phyloP scores from a whole-genome alignment of 2,329 filamentous ascomycete genomes.

The Cephalotrichum gorgonifer region DNA sequence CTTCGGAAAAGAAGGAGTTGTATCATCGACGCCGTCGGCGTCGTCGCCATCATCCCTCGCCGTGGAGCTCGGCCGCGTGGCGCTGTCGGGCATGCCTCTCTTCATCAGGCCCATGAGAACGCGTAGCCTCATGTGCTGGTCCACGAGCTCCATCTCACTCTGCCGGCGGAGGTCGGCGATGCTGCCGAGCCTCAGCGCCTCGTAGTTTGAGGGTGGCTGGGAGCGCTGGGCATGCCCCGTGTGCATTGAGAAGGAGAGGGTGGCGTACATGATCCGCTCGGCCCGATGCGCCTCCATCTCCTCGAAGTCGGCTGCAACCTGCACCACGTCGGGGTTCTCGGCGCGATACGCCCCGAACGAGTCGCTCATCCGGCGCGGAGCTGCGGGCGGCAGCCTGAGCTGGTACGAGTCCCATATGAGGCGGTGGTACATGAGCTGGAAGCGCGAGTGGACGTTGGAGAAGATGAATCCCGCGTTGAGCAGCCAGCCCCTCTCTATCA shows the following conservation, averaged over 20 bases:
- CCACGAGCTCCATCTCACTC: not conserved
- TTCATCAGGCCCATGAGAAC: slow-evolving; percentile 1
- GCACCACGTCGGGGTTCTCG: not conserved
- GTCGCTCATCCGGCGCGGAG: not conserved
- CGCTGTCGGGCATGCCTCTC: not conserved
- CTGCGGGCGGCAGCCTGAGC: slow-evolving; percentile 5
- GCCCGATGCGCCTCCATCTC: not conserved
- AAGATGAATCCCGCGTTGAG: slow-evolving; percentile 11
- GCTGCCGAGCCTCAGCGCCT: not conserved
- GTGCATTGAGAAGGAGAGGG: not conserved
- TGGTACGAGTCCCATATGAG: slow-evolving; percentile 10
- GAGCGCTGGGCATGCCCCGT: not conserved
- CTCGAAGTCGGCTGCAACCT: not conserved
- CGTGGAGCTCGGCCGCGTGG: slow-evolving; percentile 1
- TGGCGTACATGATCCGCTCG: not conserved
- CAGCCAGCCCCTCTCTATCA: slow-evolving; percentile 10
- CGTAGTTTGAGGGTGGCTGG: not conserved
- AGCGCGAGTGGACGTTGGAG: slow-evolving; percentile 5
- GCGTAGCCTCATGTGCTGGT: slow-evolving; percentile 1
- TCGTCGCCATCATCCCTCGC: slow-evolving; percentile 3
- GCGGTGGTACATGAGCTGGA: slow-evolving; percentile 9
- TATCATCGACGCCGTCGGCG: not conserved
- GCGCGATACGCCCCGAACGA: slow-evolving; percentile 1
- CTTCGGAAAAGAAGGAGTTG: not conserved
- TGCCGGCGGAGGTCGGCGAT: not conserved